Conservation (phyloP, 2,329 filamentous ascomycete species). For the Alternaria burnsii region DNA sequence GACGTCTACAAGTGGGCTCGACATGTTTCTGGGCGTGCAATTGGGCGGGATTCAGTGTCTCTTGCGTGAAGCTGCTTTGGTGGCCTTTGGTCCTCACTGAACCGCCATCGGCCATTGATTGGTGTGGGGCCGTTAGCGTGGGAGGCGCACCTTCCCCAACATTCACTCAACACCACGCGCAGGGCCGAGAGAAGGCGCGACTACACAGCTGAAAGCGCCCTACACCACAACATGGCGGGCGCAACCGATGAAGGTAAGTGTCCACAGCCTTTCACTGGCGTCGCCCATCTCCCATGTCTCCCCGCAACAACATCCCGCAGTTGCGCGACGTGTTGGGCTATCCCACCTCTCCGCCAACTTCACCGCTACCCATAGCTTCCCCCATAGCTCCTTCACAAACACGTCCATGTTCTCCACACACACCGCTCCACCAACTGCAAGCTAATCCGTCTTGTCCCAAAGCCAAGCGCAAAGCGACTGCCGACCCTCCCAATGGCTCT, state of each 20-base stretch:
- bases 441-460: conserved; percentile 26
- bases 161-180: conserved; percentile 18
- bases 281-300: conserved; percentile 10
- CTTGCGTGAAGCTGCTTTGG: conserved; percentile 29
- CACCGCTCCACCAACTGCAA: conserved; percentile 18
- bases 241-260: conserved; percentile 50
- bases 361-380: background rate
- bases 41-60: conserved; percentile 19
- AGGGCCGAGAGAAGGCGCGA: conserved; percentile 19
- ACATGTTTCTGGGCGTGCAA: conserved; percentile 44
- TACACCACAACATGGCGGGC: conserved; percentile 42
- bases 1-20: conserved; percentile 73
- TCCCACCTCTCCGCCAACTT: conserved; percentile 27
- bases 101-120: conserved; percentile 25
- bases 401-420: conserved; percentile 14
- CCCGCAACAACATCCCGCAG: conserved; percentile 18
- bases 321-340: conserved; percentile 32
- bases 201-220: conserved; percentile 17
- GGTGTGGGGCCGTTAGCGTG: conserved; percentile 26
- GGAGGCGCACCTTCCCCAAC: conserved; percentile 29
- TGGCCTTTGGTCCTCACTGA: conserved; percentile 34
- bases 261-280: background rate
- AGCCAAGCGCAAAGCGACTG: conserved; percentile 78
- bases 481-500: conserved; percentile 67
- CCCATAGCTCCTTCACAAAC: background rate